A percentile compares a stretch with the other conserved stretches of the same genome.
Conservation (phyloP, 106 monocot genomes). For the Allium cepa region DNA sequence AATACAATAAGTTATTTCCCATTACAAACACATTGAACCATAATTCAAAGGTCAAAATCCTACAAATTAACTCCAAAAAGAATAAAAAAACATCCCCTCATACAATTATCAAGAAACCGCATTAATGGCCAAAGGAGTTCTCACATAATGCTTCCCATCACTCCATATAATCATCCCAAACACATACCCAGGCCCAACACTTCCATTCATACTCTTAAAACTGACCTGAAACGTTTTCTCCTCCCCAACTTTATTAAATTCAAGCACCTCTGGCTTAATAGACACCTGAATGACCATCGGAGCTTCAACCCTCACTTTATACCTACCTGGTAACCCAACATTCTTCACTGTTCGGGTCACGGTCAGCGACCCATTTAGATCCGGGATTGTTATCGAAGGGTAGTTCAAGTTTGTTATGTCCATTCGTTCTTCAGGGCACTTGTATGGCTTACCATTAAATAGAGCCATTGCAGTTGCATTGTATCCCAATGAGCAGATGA, state of each 20-base stretch:
- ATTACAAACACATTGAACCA: no score
- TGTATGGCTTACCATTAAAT: conserved; percentile 5
- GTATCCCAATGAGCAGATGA: conserved; percentile 33
- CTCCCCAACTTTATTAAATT: conserved; percentile 34
- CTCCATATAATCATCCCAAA: conserved; percentile 29
- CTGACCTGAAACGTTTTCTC: conserved; percentile 40
- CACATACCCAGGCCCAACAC: conserved; percentile 11
- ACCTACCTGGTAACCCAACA: conserved; percentile 47
- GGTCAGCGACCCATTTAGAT: conserved; percentile 7
- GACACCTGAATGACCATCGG: conserved; percentile 23
- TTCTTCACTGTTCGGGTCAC: conserved; percentile 50
- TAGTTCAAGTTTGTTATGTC: conserved; percentile 47
- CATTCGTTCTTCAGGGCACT: conserved; percentile 18
- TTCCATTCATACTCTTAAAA: conserved; percentile 4
- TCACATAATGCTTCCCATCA: conserved; percentile 30
- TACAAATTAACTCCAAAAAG: no score
- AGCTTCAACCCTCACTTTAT: conserved; percentile 16
- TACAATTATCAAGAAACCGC: not conserved
- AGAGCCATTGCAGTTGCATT: conserved; percentile 8
- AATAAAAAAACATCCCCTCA: no score
- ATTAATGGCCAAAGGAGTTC: conserved; percentile 23
- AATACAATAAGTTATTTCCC: no score
- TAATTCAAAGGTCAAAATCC: no score
- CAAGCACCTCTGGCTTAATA: conserved; percentile 30
- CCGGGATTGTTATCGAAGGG: conserved; percentile 39